phyloP scores from a whole-genome alignment of 2,329 filamentous ascomycete genomes.

The Pezicula radicicola region DNA sequence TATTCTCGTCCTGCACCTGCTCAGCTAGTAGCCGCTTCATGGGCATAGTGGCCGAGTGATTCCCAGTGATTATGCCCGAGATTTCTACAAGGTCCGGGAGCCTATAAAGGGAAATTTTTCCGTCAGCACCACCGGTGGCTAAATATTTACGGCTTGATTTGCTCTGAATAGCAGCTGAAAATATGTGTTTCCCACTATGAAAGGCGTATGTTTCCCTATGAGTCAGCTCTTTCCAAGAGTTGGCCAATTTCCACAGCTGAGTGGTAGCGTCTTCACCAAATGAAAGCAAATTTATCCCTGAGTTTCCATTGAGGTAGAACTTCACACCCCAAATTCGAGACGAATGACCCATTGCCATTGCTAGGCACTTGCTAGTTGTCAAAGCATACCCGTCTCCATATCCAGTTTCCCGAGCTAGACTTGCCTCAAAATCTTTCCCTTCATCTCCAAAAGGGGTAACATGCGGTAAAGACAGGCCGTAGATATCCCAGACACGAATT shows the following conservation, averaged over 20 bases:
- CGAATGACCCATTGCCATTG: slow-evolving; percentile 77
- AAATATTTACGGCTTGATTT: slow-evolving; percentile 3
- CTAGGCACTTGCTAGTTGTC: slow-evolving; percentile 48
- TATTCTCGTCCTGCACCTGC: too few species aligned
- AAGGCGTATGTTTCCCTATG: slow-evolving; percentile 56
- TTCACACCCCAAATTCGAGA: slow-evolving; percentile 88
- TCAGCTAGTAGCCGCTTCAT: too few species aligned
- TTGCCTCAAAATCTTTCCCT: neutral
- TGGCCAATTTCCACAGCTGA: slow-evolving; percentile 58
- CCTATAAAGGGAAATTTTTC: slow-evolving; percentile 50
- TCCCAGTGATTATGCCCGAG: neutral
- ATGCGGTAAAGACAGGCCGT: neutral
- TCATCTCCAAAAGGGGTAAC: neutral
- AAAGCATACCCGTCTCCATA: slow-evolving; percentile 46
- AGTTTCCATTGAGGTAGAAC: slow-evolving; percentile 46
- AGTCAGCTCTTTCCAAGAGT: slow-evolving; percentile 31
- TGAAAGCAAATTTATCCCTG: slow-evolving; percentile 58
- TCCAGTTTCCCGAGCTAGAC: slow-evolving; percentile 51
- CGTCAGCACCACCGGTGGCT: slow-evolving; percentile 83
- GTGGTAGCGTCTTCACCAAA: slow-evolving; percentile 82
- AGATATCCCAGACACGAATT: slow-evolving; percentile 81
- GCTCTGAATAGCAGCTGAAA: slow-evolving; percentile 61
- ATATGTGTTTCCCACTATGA: slow-evolving; percentile 88
- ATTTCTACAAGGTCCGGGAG: neutral
- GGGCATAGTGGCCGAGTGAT: neutral